Base-by-base conservation (phyloP, 352 stramenopile species). In the Pythium apleroticum region DNA sequence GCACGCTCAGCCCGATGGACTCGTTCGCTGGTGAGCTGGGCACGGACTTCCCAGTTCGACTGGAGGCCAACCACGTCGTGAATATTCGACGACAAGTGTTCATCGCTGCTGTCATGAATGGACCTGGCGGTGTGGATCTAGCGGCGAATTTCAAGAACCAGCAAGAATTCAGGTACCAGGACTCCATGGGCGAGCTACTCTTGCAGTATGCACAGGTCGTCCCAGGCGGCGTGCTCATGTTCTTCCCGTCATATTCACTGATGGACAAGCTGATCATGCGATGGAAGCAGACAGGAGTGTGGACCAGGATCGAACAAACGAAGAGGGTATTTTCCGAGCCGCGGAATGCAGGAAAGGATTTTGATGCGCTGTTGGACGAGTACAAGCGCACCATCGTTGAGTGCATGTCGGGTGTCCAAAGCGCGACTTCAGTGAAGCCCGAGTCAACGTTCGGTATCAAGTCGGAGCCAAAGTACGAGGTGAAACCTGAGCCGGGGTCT, bases 81-180 rank as follows among this genome's bases (percentile, higher is more conserved):
- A 88, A 95, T 48, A 93, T 96, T 75, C 78, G 79, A n/a, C 87
- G 86, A 28, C 88, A 96, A 57, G 87, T 96, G 10, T 89, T 93
- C 31, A 78, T 91, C 37, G 84, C 84, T 14, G 67, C 80, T 1
- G 68, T 96, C 6, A 87, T 94, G 79, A 73, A 86, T 39, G 86
- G 83, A 0, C 84, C 77, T 7, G 78, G 81, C 1, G 74, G 73
- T 5, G 81, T 95, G 14, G 78, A 94, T 62, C 67, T 96, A 9
- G 89, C 80, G 31, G 82, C 83, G 0, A 91, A 81, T 14, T 96
- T 87, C 69, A 80, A 82, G 31, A 95, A 96, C 59, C 86, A 94
- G 48, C 82, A 95, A 63, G 79, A 88, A 56, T 80, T 85, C 10
- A 66, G 65, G 39, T 96, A 95, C 52, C 86, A 96, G 64, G 88